Evolutionary conservation across 768 basidiomycete genomes (phyloP).

Genomic region (Agrocybe praecox): DNA sequence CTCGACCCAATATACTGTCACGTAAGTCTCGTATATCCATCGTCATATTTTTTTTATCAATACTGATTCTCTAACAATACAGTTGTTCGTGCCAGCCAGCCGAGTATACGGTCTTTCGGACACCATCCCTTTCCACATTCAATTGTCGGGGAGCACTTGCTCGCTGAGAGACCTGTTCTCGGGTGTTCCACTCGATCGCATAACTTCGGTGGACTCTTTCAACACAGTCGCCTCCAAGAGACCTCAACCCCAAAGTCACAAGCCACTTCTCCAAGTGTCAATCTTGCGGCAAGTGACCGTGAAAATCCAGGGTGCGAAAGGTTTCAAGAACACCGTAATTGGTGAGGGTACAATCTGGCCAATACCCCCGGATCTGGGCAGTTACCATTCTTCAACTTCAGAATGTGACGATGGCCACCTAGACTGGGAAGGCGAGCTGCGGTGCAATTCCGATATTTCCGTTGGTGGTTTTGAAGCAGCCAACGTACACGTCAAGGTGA

Average conservation of each 20-base stretch:
- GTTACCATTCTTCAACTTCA: slow-evolving; percentile 19
- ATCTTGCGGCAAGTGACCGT: slow-evolving; percentile 52
- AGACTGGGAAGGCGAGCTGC: slow-evolving; percentile 64
- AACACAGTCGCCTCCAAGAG: slow-evolving; percentile 15
- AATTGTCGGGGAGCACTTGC: slow-evolving; percentile 48
- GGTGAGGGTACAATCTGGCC: slow-evolving; percentile 52
- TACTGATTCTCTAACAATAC: slow-evolving; percentile 2
- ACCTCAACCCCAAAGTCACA: slow-evolving; percentile 8
- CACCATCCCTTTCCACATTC: slow-evolving; percentile 66
- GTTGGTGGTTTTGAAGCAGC: slow-evolving; percentile 49
- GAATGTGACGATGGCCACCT: slow-evolving; percentile 40
- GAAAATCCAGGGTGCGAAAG: slow-evolving; percentile 33
- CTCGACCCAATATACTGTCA: slow-evolving; percentile 48
- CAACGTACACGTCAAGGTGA: slow-evolving; percentile 44
- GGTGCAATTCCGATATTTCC: slow-evolving; percentile 33
- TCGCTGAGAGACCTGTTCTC: slow-evolving; percentile 51
- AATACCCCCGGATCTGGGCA: slow-evolving; percentile 38
- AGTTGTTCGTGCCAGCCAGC: slow-evolving; percentile 65
- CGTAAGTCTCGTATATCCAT: slow-evolving; percentile 35
- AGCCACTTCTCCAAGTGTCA: slow-evolving; percentile 46
- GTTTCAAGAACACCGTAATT: slow-evolving; percentile 41
- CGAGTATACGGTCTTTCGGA: slow-evolving; percentile 57
- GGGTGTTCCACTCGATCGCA: slow-evolving; percentile 22
- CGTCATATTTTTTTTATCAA: slow-evolving; percentile 1
- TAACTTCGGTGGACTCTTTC: slow-evolving; percentile 23